Conservation (phyloP, 495 filamentous ascomycete genomes). For the Rhypophila decipiens region DNA sequence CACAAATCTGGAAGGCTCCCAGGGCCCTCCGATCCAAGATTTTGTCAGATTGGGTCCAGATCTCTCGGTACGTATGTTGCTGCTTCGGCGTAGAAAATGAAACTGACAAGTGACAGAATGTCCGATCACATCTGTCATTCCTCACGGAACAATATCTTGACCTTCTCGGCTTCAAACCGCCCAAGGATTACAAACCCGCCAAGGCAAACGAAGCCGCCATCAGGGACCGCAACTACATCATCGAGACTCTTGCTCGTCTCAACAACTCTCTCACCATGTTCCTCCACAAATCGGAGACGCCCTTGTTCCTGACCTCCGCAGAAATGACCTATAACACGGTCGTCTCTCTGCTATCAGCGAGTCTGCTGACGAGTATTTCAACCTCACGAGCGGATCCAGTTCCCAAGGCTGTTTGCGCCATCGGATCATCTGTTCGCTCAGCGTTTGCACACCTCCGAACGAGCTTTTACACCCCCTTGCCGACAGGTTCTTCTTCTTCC, state of each 20-base stretch:
- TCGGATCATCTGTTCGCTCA: conserved; percentile 10
- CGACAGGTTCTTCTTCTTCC: background rate
- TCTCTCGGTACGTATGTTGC: conserved; percentile 34
- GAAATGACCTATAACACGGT: conserved; percentile 21
- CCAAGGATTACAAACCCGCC: conserved; percentile 37
- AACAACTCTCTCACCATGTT: conserved; percentile 27
- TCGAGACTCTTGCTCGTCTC: conserved; percentile 19
- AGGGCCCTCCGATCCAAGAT: conserved; percentile 29
- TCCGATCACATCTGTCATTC: conserved; percentile 33
- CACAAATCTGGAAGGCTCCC: conserved; percentile 32
- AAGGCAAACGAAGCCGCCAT: conserved; percentile 25
- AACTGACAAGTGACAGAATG: conserved; percentile 22
- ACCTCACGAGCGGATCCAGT: conserved; percentile 15
- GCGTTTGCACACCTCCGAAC: conserved; percentile 17
- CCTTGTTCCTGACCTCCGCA: conserved; percentile 14
- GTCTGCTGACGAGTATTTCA: conserved; percentile 16
- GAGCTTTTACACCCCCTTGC: conserved; percentile 13
- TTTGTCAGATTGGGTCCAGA: conserved; percentile 36
- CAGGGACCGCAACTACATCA: conserved; percentile 29
- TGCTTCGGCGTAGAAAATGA: background rate
- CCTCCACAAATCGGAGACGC: conserved; percentile 13
- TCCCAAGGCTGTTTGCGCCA: conserved; percentile 7
- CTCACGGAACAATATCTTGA: conserved; percentile 39
- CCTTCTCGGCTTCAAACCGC: conserved; percentile 32
- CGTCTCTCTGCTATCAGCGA: conserved; percentile 19